These are phyloP conservation scores for Dactylellina leptospora DNA, from an alignment of 2,329 filamentous ascomycete genomes.

Conservation along the genomic window DNA sequence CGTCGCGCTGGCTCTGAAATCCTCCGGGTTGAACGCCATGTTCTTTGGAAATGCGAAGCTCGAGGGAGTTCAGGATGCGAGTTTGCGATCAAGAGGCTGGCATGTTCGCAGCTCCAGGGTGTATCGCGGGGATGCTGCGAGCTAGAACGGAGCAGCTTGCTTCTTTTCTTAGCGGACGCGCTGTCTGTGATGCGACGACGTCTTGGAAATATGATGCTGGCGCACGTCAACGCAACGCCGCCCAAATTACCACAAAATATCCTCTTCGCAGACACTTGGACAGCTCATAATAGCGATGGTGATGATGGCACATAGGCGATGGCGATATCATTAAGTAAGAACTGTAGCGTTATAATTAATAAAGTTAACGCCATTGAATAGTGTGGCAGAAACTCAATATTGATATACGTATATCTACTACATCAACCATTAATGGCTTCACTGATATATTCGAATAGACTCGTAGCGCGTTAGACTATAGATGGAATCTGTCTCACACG, in stretches of 20 bases:
- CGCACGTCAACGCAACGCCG: slow-evolving; percentile 23
- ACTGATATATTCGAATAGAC: too few relatives aligned
- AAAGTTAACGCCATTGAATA: too few relatives aligned
- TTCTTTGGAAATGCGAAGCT: slow-evolving; percentile 10
- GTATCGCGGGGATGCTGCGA: neutral
- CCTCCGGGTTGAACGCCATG: slow-evolving; percentile 50
- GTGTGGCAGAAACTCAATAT: too few relatives aligned
- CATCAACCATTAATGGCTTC: too few relatives aligned
- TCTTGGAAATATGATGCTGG: neutral
- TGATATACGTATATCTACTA: too few relatives aligned
- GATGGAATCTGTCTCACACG: too few relatives aligned
- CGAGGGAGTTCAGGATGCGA: neutral
- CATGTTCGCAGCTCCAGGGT: slow-evolving; percentile 15
- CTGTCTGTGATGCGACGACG: slow-evolving; percentile 19
- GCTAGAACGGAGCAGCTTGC: slow-evolving; percentile 9
- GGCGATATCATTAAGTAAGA: too few relatives aligned
- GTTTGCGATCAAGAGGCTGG: slow-evolving; percentile 31
- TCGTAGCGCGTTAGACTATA: too few relatives aligned
- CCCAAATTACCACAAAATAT: slow-evolving; percentile 25
- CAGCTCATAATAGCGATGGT: too few relatives aligned
- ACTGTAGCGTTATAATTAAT: too few relatives aligned
- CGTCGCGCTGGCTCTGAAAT: slow-evolving; percentile 41
- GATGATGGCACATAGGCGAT: too few relatives aligned
- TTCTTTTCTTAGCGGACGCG: slow-evolving; percentile 24
- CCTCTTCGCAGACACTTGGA: too few relatives aligned